Evolutionary conservation across 768 basidiomycete species (phyloP), one percentile per base, ranked within the genome.

Genomic region (Sistotremastrum niveocremeum): DNA sequence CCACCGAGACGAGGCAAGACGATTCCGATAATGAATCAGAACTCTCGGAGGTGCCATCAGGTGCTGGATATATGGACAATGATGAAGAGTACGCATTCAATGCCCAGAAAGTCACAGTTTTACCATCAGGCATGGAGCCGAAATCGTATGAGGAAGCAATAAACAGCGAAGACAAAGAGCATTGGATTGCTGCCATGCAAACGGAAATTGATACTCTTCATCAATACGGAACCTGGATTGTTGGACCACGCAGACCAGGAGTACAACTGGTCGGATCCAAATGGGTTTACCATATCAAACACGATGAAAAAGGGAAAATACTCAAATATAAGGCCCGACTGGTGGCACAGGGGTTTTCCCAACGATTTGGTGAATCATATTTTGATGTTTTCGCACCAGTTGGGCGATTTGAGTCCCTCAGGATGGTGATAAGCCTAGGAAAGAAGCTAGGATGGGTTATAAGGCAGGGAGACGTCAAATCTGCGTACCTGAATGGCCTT

Each of bases 381-480:
- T 20, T 20, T 2, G 20, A 20, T 20, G 20, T 20, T 2, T 20
- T 20, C 20, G 20, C 20, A 20, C 20, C 20, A 20, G 20, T 20
- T 20, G 20, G 20, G 20, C 1, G 20, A 20, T 20, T 20, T 20
- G 20, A 20, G 2, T 65, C 67, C 0, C 59, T 67, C 42, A 52
- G 60, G 0, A 51, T 64, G 4, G 50, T 73, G 2, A 53, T 67
- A 0, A 63, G 68, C 20, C 46, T 70, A 6, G 65, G 63, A 0
- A 65, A 64, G 0, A 3, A 46, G 0, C 39, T 57, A 0, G 62
- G 60, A 34, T 70, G 61, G 63, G 64, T 65, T 8, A 51, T 65
- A 1, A 53, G 61, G 6, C 67, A 70, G 37, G 55, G 68, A 4
- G 52, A 53, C 47, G 41, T 53, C 1, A 39, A 36, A 4, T 39